Percentiles rank a stretch among this genome's conserved stretches.
phyloP scores from a whole-genome alignment of 2,329 filamentous ascomycete genomes.

The Trichoderma afroharzianum region DNA sequence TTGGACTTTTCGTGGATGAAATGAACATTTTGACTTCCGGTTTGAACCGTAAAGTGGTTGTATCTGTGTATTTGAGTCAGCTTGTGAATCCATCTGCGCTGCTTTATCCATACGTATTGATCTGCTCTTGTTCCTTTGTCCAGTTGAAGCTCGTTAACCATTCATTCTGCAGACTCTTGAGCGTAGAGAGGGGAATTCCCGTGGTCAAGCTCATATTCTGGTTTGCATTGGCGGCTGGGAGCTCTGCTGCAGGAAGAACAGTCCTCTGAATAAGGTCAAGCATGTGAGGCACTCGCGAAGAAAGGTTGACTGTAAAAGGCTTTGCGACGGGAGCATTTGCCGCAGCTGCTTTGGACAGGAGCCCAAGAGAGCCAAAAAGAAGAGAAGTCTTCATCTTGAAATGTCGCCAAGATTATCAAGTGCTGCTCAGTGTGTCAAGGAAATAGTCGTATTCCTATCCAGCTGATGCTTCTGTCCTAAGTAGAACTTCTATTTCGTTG shows the following conservation, averaged over 20 bases:
- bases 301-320: neutral
- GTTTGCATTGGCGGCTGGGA: neutral
- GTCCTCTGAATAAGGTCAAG: conserved; percentile 22
- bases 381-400: neutral
- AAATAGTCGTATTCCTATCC: neutral
- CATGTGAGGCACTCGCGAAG: conserved; percentile 22
- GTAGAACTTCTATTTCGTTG: neutral
- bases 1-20: conserved; percentile 18
- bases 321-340: neutral
- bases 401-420: neutral
- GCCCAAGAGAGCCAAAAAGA: neutral
- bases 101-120: conserved; percentile 20
- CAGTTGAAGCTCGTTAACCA: conserved; percentile 23
- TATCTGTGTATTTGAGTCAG: neutral
- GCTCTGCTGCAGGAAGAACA: neutral
- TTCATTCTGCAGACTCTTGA: conserved; percentile 18
- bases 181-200: conserved; percentile 17
- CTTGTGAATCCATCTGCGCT: too few relatives aligned
- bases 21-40: conserved; percentile 21
- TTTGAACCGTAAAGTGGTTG: conserved; percentile 19
- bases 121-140: conserved; percentile 19
- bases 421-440: neutral
- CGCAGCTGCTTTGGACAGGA: neutral
- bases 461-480: neutral
- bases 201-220: neutral